Conservation (phyloP, 768 basidiomycete species). For the Leccinum incarnatum region DNA sequence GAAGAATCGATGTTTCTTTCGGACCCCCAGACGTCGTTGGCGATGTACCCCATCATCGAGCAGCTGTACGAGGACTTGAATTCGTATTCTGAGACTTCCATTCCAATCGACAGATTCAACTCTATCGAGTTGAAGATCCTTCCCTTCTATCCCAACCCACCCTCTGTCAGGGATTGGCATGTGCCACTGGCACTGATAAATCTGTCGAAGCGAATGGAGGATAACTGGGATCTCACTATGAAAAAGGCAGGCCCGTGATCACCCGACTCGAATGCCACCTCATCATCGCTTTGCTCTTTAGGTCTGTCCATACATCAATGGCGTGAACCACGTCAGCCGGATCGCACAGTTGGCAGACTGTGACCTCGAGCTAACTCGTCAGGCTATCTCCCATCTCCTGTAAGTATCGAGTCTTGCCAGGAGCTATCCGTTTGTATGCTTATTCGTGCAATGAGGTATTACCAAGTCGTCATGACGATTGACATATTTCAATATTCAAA, state of each 20-base stretch:
- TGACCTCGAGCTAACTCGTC: slow-evolving; percentile 75
- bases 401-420: slow-evolving; percentile 37
- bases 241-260: slow-evolving; percentile 55
- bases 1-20: slow-evolving; percentile 91
- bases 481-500: slow-evolving; percentile 99
- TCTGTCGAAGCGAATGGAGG: slow-evolving; percentile 74
- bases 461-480: slow-evolving; percentile 94
- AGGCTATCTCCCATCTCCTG: slow-evolving; percentile 91
- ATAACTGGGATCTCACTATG: slow-evolving; percentile 97
- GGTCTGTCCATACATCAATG: slow-evolving; percentile 83
- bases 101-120: slow-evolving; percentile 87
- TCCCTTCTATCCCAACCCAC: slow-evolving; percentile 95
- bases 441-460: slow-evolving; percentile 57
- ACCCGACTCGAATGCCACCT: not conserved
- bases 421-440: slow-evolving; percentile 2
- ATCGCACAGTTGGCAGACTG: slow-evolving; percentile 93
- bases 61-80: slow-evolving; percentile 97
- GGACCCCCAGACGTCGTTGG: slow-evolving; percentile 58
- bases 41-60: slow-evolving; percentile 83
- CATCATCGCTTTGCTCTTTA: slow-evolving; percentile 7
- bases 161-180: slow-evolving; percentile 88
- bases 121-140: slow-evolving; percentile 95
- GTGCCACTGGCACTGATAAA: slow-evolving; percentile 91
- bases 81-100: slow-evolving; percentile 95
- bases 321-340: slow-evolving; percentile 84